Conservation (phyloP, 371 early-diverging fungal species). For the Synchytrium microbalum region DNA sequence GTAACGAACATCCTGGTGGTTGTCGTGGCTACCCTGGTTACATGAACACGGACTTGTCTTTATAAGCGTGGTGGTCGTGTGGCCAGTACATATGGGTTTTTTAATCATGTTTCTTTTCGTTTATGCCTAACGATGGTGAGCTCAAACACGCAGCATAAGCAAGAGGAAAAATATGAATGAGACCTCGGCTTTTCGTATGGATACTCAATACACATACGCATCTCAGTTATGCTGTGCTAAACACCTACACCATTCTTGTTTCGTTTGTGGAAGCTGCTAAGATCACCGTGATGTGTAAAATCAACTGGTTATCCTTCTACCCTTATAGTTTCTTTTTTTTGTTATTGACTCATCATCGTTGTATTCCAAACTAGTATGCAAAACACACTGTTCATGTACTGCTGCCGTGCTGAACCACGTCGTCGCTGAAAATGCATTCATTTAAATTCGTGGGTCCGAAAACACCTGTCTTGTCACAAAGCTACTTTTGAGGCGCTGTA, state of each 20-base stretch:
- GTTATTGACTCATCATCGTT: too few relatives aligned
- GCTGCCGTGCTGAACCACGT: slow-evolving; percentile 99
- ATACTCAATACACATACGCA: too few relatives aligned
- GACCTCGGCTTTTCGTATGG: too few relatives aligned
- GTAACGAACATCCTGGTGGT: slow-evolving; percentile 99
- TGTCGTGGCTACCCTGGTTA: slow-evolving; percentile 99
- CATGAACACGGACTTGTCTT: slow-evolving; percentile 99
- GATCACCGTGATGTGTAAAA: slow-evolving; percentile 99
- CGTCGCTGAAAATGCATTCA: slow-evolving; percentile 99
- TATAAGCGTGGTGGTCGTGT: slow-evolving; percentile 99
- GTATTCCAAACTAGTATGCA: slow-evolving; percentile 68
- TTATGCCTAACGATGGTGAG: slow-evolving; percentile 99
- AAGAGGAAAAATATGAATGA: too few relatives aligned
- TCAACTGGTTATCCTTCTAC: slow-evolving; percentile 64
- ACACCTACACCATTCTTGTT: slow-evolving; percentile 99
- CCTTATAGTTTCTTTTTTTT: too few relatives aligned
- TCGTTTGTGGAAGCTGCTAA: slow-evolving; percentile 99
- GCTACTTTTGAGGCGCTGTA: slow-evolving; percentile 97
- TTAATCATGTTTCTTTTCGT: slow-evolving; percentile 99
- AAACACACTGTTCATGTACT: slow-evolving; percentile 99
- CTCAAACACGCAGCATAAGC: too few relatives aligned
- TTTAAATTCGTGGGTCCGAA: slow-evolving; percentile 99
- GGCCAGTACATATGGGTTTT: slow-evolving; percentile 98
- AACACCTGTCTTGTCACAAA: slow-evolving; percentile 96
- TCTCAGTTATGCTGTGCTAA: too few relatives aligned